Base-by-base conservation (phyloP, 2,329 filamentous ascomycete species). In the Xylaria digitata region DNA sequence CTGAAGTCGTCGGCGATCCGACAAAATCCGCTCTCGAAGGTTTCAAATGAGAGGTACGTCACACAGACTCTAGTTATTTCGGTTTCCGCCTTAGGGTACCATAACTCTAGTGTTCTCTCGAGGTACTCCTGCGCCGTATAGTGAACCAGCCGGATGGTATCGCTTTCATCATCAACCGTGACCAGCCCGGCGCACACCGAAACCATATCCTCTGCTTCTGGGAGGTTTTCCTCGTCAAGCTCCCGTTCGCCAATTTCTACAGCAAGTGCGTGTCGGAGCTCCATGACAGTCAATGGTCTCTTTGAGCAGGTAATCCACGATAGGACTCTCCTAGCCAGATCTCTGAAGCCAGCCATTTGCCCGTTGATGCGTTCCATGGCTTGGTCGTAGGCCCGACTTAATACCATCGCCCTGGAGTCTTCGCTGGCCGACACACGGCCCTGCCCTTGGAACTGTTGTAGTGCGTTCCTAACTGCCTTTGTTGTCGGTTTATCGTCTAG, bases 41-140 rank as follows among this genome's bases (percentile, higher is more conserved):
- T 17, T 1, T 23, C 4, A 26, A 30, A 68, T 2, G 58, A 65
- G 1, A 65, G 23, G 57, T 65, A 68, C 17, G 57, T 68, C n/a
- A 46, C 49, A 50, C 26, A 26, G 32, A 34, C 32, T 34, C 32
- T 34, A 9, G 32, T 34, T 2, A 34, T 34, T 34, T 34, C 32
- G 32, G 32, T 34, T 9, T 34, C 32, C 32, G 32, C 32, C 32
- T 34, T 9, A 34, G 9, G 32, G 9, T 34, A 34, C 32, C 9
- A 34, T 2, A 8, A 34, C 7, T 34, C 7, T 34, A 34, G 32
- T 34, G 69, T 79, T 13, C 66, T 54, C 19, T 80, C 74, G 49
- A 85, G 78, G 68, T 82, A 85, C 45, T 84, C 78, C 48, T 84
- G 79, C 1, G 82, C 75, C 0, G 83, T 84, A 61, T 82, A 81